phyloP scores from a whole-genome alignment of 2,329 filamentous ascomycete genomes.

The Ophiostoma triangulosporum region DNA sequence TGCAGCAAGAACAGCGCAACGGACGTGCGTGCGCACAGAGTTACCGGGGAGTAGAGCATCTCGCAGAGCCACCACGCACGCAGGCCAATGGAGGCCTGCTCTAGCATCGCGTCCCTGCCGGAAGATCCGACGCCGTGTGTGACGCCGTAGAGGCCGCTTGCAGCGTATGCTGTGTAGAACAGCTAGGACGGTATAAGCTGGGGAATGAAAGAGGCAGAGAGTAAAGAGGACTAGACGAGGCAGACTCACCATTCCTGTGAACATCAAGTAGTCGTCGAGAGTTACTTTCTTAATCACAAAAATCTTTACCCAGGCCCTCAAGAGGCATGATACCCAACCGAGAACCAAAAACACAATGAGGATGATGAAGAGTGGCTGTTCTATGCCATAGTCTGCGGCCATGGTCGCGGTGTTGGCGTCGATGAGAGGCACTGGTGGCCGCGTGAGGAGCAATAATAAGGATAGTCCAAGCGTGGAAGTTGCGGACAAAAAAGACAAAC shows the following conservation, averaged over 20 bases:
- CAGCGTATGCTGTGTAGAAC: slow-evolving; percentile 21
- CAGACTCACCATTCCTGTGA: slow-evolving; percentile 28
- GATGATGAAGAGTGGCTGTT: slow-evolving; percentile 10
- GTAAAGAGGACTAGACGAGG: slow-evolving; percentile 1
- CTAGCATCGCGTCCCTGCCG: slow-evolving; percentile 13
- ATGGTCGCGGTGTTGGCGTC: background rate
- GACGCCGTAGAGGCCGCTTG: slow-evolving; percentile 22
- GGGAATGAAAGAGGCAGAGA: background rate
- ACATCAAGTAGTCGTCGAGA: slow-evolving; percentile 34
- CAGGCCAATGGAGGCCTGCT: slow-evolving; percentile 19
- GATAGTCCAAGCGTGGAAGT: too few species aligned
- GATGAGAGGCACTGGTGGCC: background rate
- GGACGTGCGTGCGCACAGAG: slow-evolving; percentile 26
- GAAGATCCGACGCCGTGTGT: slow-evolving; percentile 19
- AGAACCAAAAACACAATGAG: slow-evolving; percentile 8
- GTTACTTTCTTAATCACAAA: slow-evolving; percentile 29
- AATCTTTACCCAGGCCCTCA: slow-evolving; percentile 32
- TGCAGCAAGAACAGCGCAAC: slow-evolving; percentile 29
- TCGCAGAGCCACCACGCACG: slow-evolving; percentile 27
- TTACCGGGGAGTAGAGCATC: slow-evolving; percentile 27
- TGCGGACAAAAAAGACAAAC: too few species aligned
- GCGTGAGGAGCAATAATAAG: too few species aligned
- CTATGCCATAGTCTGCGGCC: slow-evolving; percentile 7
- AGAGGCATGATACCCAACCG: slow-evolving; percentile 22
- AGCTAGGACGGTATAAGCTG: slow-evolving; percentile 17